phyloP scores from a whole-genome alignment of 2,329 filamentous ascomycete genomes.

The Fusarium udum region DNA sequence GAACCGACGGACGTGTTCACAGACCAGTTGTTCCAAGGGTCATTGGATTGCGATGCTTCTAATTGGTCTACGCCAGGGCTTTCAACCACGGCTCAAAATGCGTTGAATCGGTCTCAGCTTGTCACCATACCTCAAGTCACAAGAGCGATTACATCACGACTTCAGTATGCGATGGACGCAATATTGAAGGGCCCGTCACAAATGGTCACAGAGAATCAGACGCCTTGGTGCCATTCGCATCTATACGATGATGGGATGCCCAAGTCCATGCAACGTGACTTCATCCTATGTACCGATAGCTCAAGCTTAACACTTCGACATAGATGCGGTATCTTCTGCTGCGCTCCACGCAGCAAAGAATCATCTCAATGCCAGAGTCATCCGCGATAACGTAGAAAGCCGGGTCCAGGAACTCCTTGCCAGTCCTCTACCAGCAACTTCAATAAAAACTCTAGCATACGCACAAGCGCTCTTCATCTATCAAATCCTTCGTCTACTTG shows the following conservation, averaged over 20 bases:
- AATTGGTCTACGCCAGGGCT: accelerated
- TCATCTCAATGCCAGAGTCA: not conserved
- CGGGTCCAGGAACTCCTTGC: not conserved
- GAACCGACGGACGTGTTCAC: not conserved
- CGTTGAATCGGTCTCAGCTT: not conserved
- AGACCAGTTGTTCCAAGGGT: not conserved
- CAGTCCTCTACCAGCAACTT: not conserved
- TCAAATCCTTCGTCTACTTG: not conserved
- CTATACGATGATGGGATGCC: not conserved
- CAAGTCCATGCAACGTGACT: not conserved
- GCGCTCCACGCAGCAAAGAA: not conserved
- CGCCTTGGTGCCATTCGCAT: not conserved
- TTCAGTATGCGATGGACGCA: not conserved
- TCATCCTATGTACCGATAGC: accelerated
- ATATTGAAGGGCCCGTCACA: not conserved
- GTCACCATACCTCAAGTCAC: not conserved
- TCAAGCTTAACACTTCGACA: accelerated
- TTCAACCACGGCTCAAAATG: not conserved
- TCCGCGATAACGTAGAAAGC: not conserved
- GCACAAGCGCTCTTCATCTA: not conserved
- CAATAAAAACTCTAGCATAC: not conserved
- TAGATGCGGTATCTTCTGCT: not conserved
- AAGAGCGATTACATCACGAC: not conserved
- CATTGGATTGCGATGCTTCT: not conserved
- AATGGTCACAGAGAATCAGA: not conserved